phyloP scores from a whole-genome alignment of 164 flowering plant species.

The Houttuynia cordata region DNA sequence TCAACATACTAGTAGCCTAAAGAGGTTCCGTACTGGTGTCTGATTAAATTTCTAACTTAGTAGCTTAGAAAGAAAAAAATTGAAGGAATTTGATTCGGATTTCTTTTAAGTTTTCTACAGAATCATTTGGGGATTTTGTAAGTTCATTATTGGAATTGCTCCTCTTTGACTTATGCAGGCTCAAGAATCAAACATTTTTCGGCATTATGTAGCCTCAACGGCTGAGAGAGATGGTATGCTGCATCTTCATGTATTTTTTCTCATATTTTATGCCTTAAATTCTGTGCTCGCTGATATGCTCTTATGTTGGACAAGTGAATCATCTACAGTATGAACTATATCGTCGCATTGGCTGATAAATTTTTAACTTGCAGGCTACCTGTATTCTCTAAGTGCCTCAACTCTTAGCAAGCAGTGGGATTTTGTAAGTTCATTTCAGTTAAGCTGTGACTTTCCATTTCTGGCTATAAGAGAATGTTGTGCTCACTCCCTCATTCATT shows the following conservation, averaged over 20 bases:
- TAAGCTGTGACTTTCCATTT: too few relatives aligned
- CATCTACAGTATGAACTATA: not conserved
- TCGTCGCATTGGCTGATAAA: not conserved
- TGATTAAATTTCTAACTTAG: too few relatives aligned
- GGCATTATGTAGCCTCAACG: conserved; percentile 78
- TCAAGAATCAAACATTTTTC: conserved; percentile 46
- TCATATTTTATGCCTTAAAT: too few relatives aligned
- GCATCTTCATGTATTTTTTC: not conserved
- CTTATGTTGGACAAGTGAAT: not conserved
- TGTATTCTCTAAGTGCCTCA: conserved; percentile 81
- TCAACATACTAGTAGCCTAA: not conserved
- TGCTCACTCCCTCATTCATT: not conserved
- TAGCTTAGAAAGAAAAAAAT: too few relatives aligned
- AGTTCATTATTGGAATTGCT: too few relatives aligned
- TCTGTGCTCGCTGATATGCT: not conserved
- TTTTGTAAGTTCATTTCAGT: conserved; percentile 23
- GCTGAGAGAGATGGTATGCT: conserved; percentile 83
- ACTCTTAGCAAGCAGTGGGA: conserved; percentile 87
- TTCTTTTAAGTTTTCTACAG: too few relatives aligned
- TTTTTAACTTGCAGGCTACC: conserved; percentile 41
- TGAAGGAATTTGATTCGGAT: too few relatives aligned
- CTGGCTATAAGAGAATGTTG: not conserved
- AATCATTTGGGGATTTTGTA: too few relatives aligned
- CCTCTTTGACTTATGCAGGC: conserved; percentile 29
- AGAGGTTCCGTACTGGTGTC: not conserved